phyloP scores from a whole-genome alignment of 2,329 filamentous ascomycete species.

The Ceratocystis huliohia region DNA sequence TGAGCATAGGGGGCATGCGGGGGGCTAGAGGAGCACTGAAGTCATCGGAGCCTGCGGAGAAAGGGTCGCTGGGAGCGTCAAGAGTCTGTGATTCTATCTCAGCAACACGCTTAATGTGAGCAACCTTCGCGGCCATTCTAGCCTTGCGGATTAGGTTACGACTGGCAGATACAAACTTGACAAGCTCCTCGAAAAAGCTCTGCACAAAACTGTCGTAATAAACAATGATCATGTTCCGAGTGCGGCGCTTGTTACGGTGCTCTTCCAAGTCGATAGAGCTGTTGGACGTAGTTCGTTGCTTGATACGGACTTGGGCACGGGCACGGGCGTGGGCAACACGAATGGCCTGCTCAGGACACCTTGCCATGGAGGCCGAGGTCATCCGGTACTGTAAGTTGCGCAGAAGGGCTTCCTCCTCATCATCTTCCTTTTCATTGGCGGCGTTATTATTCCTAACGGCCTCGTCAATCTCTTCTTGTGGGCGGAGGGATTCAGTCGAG shows the following conservation, averaged over 20 bases:
- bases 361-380: conserved; percentile 28
- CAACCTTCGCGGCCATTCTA: conserved; percentile 68
- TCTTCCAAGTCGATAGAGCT: conserved; percentile 36
- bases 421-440: conserved; percentile 18
- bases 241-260: conserved; percentile 44
- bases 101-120: conserved; percentile 47
- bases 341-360: conserved; percentile 35
- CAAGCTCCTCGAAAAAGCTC: conserved; percentile 66
- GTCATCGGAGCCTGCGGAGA: conserved; percentile 21
- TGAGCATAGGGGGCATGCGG: conserved; percentile 32
- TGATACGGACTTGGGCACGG: conserved; percentile 38
- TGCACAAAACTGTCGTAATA: conserved; percentile 86
- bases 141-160: conserved; percentile 78
- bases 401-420: conserved; percentile 9
- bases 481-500: conserved; percentile 42
- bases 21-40: conserved; percentile 19
- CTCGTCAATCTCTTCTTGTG: conserved; percentile 33
- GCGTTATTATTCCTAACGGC: conserved; percentile 15
- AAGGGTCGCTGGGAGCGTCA: conserved; percentile 19
- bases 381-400: conserved; percentile 1
- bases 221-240: conserved; percentile 68
- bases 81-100: conserved; percentile 44
- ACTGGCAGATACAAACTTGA: conserved; percentile 66
- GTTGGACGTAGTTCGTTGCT: conserved; percentile 40
- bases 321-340: conserved; percentile 36